Percentiles rank a stretch among this genome's conserved stretches.
Evolutionary conservation across 192 early-diverging fungal genomes (phyloP).

Genomic region (Entomortierella lignicola): DNA sequence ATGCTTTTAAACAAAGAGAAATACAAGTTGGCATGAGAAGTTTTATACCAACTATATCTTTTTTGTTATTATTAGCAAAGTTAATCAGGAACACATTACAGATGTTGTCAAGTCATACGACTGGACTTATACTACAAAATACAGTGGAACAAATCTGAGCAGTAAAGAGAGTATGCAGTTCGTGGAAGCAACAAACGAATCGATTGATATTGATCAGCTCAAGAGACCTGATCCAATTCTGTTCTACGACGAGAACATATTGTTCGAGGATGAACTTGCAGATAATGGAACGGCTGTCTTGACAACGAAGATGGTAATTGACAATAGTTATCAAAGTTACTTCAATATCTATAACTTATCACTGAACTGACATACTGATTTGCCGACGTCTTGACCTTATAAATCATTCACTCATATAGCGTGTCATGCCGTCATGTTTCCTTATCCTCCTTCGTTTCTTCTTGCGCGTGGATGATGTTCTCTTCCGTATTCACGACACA

Average conservation of each 20-base stretch:
- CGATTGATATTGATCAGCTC: constrained; percentile 84
- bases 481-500: constrained; percentile 92
- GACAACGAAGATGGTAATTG: constrained; percentile 78
- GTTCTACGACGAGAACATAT: constrained; percentile 93
- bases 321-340: no score
- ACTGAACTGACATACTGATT: not conserved
- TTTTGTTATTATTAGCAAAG: constrained; percentile 40
- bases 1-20: not conserved
- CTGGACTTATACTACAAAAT: constrained; percentile 94
- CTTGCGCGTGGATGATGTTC: constrained; percentile 92
- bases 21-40: not conserved
- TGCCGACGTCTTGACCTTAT: constrained; percentile 4
- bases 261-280: constrained; percentile 97
- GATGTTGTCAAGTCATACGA: constrained; percentile 95
- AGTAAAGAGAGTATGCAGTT: no score
- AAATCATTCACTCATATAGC: constrained; percentile 56
- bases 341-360: no score
- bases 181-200: constrained; percentile 28
- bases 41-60: not conserved
- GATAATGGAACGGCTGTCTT: constrained; percentile 93
- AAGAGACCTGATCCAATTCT: constrained; percentile 85
- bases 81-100: constrained; percentile 74
- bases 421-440: constrained; percentile 95
- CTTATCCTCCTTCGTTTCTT: constrained; percentile 90
- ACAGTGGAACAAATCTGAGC: constrained; percentile 70